These are phyloP conservation scores for Suillus lakei DNA, from an alignment of 768 basidiomycete species.

Conservation along the genomic window DNA sequence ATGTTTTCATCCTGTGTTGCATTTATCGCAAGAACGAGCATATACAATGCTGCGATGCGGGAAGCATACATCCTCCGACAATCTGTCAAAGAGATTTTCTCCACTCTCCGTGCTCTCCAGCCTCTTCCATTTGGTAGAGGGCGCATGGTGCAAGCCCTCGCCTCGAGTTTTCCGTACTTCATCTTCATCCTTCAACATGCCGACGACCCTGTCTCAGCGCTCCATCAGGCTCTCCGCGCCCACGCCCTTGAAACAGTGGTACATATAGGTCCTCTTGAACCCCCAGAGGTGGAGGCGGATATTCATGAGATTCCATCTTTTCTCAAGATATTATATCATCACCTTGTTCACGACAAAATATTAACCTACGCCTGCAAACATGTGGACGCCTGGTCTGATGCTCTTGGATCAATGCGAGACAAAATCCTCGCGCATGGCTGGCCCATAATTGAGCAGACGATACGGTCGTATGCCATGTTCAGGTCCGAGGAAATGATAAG, in stretches of 20 bases:
- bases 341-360: neutral
- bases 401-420: neutral
- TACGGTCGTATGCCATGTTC: neutral
- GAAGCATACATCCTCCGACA: neutral
- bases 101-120: neutral
- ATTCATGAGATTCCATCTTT: neutral
- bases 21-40: neutral
- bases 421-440: neutral
- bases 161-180: neutral
- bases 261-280: neutral
- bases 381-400: neutral
- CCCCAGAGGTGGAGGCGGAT: neutral
- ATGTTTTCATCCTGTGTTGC: neutral
- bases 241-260: neutral
- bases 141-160: neutral
- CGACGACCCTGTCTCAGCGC: neutral
- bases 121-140: neutral
- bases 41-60: neutral
- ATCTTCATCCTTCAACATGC: neutral
- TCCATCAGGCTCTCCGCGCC: neutral
- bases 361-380: neutral
- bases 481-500: neutral
- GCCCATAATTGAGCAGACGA: neutral
- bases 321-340: neutral
- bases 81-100: neutral